Evolutionary conservation across 306 rosid genomes (phyloP).

Genomic region (Notholithocarpus densiflorus): DNA sequence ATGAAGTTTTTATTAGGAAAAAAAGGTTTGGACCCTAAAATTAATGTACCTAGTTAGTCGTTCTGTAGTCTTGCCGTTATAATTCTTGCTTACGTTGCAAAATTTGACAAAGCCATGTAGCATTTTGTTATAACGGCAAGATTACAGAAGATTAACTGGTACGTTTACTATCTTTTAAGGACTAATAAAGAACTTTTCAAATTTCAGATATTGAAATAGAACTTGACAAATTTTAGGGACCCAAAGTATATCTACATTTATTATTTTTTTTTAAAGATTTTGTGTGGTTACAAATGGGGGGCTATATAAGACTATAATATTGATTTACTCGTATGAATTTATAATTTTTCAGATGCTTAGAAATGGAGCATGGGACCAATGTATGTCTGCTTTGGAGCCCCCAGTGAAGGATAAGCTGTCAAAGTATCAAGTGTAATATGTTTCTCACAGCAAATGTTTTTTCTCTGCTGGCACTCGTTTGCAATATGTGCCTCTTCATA

Average conservation of each 20-base stretch:
- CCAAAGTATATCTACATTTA: no score
- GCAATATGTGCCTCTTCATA: conserved; percentile 26
- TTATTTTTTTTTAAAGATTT: background rate
- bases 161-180: no score
- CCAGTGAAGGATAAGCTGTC: conserved; percentile 82
- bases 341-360: conserved; percentile 69
- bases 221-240: no score
- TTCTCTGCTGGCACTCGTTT: conserved; percentile 7
- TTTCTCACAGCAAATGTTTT: background rate
- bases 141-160: no score
- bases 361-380: conserved; percentile 98
- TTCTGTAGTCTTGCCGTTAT: no score
- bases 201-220: no score
- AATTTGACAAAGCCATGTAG: no score
- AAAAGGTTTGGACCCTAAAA: no score
- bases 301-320: background rate
- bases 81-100: no score
- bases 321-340: conserved; percentile 1
- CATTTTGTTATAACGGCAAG: no score
- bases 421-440: conserved; percentile 69
- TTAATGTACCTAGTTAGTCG: no score
- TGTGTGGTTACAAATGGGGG: background rate
- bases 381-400: conserved; percentile 91
- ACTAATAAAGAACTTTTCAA: no score
- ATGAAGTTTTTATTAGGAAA: background rate